phyloP scores from a whole-genome alignment of 345 rosid species.

The Ceriops tagal region DNA sequence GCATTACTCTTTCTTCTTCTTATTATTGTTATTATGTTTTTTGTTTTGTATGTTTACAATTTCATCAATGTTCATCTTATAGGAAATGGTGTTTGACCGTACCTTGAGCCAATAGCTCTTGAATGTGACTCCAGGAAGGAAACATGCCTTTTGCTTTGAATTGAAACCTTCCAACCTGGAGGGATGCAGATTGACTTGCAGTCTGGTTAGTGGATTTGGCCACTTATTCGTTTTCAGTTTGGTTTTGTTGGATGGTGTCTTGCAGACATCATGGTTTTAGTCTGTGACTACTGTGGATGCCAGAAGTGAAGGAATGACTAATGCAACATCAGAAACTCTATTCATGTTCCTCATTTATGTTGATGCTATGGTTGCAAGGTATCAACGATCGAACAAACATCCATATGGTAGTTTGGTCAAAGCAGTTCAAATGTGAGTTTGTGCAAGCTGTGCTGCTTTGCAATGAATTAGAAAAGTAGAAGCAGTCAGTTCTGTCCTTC shows the following conservation, averaged over 20 bases:
- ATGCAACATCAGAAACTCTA: not conserved
- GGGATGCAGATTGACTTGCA: slow-evolving; percentile 20
- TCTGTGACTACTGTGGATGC: slow-evolving; percentile 4
- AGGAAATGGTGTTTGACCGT: slow-evolving; percentile 21
- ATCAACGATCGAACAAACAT: slow-evolving; percentile 10
- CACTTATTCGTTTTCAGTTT: slow-evolving; percentile 10
- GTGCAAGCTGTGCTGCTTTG: not conserved
- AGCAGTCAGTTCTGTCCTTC: slow-evolving; percentile 12
- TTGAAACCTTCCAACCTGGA: slow-evolving; percentile 10
- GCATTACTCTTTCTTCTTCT: not conserved
- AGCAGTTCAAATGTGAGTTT: not conserved
- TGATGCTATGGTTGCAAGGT: not conserved
- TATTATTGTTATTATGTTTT: not conserved
- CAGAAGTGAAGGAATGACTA: slow-evolving; percentile 2
- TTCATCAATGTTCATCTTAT: slow-evolving; percentile 1
- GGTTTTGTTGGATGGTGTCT: slow-evolving; percentile 28
- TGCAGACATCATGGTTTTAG: slow-evolving; percentile 11
- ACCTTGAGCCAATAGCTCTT: slow-evolving; percentile 10
- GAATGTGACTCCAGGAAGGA: slow-evolving; percentile 13
- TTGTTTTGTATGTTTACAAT: not conserved
- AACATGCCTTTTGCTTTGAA: not conserved
- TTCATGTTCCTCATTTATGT: slow-evolving; percentile 13
- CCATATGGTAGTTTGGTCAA: slow-evolving; percentile 1
- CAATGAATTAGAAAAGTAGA: not conserved
- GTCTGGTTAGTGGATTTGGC: slow-evolving; percentile 14